Evolutionary conservation across 192 early-diverging fungal species (phyloP).

Genomic region (Coemansia sp.): DNA sequence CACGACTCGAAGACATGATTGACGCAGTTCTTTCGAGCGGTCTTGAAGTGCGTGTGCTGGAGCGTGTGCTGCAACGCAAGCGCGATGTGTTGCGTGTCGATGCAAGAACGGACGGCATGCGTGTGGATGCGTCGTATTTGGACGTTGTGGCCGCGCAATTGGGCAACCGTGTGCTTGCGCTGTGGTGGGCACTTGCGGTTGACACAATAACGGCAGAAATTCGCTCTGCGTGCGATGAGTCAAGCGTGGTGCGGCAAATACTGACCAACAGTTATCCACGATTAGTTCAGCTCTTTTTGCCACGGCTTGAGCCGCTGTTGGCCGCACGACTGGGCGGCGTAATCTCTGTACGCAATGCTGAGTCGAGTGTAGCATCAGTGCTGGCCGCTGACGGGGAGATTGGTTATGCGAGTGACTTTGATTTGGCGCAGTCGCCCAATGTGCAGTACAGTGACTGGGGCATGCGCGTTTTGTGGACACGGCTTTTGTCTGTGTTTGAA

Average conservation of each 20-base stretch:
- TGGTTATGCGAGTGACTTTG: not conserved
- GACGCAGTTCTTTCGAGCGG: slow-evolving; percentile 24
- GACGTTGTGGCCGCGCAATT: slow-evolving; percentile 23
- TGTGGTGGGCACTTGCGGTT: slow-evolving; percentile 16
- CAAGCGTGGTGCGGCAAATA: slow-evolving; percentile 22
- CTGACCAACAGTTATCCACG: slow-evolving; percentile 35
- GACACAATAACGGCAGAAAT: slow-evolving; percentile 23
- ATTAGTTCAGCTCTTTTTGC: slow-evolving; percentile 31
- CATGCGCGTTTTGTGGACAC: slow-evolving; percentile 28
- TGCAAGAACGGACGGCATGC: not conserved
- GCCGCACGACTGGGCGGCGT: slow-evolving; percentile 19
- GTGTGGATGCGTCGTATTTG: slow-evolving; percentile 13
- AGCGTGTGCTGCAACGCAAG: slow-evolving; percentile 40
- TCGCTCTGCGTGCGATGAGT: slow-evolving; percentile 15
- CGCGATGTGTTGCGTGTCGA: slow-evolving; percentile 23
- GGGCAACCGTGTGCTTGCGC: slow-evolving; percentile 17
- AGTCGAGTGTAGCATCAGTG: too few relatives aligned
- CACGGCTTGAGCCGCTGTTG: slow-evolving; percentile 28
- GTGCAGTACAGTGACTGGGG: slow-evolving; percentile 7
- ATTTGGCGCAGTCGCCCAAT: not conserved
- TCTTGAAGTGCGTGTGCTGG: slow-evolving; percentile 32
- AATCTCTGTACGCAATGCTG: slow-evolving; percentile 1
- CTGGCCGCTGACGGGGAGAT: too few relatives aligned
- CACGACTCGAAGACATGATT: slow-evolving; percentile 15
- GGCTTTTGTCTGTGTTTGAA: slow-evolving; percentile 22